A percentile compares a stretch with the other conserved stretches of the same genome.
Evolutionary conservation across 108 stramenopile genomes (phyloP).

Genomic region (Hondaea fermentalgiana): DNA sequence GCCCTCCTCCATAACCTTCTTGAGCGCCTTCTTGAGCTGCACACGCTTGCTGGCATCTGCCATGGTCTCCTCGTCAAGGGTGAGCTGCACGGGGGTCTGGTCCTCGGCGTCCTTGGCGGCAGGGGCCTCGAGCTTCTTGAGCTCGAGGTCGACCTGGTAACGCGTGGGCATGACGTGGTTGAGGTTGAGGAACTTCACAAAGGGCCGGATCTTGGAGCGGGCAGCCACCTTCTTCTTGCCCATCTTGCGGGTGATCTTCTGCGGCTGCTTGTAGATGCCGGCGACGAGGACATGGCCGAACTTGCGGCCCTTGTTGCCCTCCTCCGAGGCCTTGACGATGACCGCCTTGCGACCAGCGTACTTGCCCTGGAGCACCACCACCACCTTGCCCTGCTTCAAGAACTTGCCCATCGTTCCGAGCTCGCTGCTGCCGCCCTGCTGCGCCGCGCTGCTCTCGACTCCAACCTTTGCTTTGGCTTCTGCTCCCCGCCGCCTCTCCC

Average conservation of each 20-base stretch:
- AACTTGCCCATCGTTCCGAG: conserved; percentile 27
- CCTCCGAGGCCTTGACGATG: conserved; percentile 94
- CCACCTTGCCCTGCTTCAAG: conserved; percentile 89
- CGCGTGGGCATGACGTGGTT: conserved; percentile 99
- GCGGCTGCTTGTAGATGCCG: conserved; percentile 86
- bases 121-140: conserved; percentile 88
- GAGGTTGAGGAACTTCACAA: conserved; percentile 96
- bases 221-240: conserved; percentile 88
- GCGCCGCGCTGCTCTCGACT: not conserved
- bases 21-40: conserved; percentile 65
- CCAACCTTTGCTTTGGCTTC: not conserved
- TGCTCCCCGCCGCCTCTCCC: not conserved
- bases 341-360: conserved; percentile 99
- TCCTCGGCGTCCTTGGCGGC: conserved; percentile 50
- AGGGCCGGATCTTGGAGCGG: conserved; percentile 93
- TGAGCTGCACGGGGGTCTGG: conserved; percentile 58
- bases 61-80: conserved; percentile 49
- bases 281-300: conserved; percentile 96
- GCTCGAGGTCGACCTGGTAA: conserved; percentile 82
- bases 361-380: conserved; percentile 94
- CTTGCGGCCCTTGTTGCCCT: conserved; percentile 78
- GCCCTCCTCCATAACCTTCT: conserved; percentile 87
- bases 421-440: not conserved
- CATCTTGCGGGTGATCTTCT: conserved; percentile 94
- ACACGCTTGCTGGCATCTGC: conserved; percentile 65